Evolutionary conservation across 2,329 filamentous ascomycete species (phyloP), one percentile per base, ranked within the genome.

Genomic region (Fusarium succisae): DNA sequence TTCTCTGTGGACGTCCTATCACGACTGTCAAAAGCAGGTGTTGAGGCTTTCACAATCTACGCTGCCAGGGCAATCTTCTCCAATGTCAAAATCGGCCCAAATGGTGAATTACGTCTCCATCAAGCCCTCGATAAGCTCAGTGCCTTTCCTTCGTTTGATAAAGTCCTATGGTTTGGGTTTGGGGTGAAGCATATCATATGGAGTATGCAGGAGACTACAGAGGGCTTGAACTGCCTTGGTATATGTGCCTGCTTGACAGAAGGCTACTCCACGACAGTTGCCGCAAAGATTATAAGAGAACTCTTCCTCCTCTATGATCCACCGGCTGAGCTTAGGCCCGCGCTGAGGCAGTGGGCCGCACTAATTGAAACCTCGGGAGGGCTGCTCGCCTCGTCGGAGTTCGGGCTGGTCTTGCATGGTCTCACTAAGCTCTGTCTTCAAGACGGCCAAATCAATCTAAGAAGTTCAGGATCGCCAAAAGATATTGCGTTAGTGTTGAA

Each of bases 151-250:
- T 56, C 54, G 0, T 24, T 32, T 6, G 38, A 7, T 0, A 26
- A 32, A 6, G 38, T 0, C 0, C 8, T 56, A 0, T 43, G 53
- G 38, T 20, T 56, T 1, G 53, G 53, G 0, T 44, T 44, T 2
- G 38, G 38, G 1, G 38, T 56, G 0, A 56, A 12, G 22, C 17
- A 56, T 32, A 56, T 56, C 20, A 20, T 44, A 12, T 56, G 54
- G 54, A 56, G 26, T 0, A 13, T 44, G 17, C 28, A 24, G 1
- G 38, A 44, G 1, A 44, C 38, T 8, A 1, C 22, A 12, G 38
- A 44, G 5, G 54, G 22, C 7, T 8, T 44, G 1, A 44, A 43
- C 1, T 56, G 38, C 1, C 22, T 56, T 6, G 38, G 26, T 6
- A 43, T 56, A 0, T 56, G 53, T 11, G 37, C 38, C 15, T 43